Base-by-base conservation (phyloP, 208 protist species). In the Trypanosoma vivax region DNA sequence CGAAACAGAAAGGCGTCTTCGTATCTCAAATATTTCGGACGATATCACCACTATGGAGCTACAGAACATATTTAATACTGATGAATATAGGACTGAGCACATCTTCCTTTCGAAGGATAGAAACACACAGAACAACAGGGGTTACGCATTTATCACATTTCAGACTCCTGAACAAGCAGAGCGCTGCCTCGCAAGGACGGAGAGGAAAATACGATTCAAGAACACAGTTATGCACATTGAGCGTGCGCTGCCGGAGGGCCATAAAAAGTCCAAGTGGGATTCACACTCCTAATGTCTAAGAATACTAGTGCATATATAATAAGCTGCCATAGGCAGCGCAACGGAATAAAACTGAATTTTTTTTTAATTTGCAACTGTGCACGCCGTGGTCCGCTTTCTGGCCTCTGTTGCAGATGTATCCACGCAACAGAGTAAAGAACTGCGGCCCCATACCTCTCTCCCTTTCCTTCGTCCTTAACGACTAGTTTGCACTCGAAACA, bases 111-210 rank as follows among this genome's bases (percentile, higher is more conserved):
- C 76, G 0, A 70, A 35, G 11, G 80, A 88, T 52, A 71, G 50
- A 50, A 55, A 41, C 28, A 90, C 84, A 23, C 73, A 71, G 21
- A 73, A 89, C 50, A 69, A 67, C 50, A 69, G 67, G 37, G 87
- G 87, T 6, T 94, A 83, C 54, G 79, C 76, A n/a, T 94, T 90
- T 29, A 74, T 94, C 35, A 81, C 76, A 0, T 94, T 84, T 43
- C 45, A 58, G 38, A 42, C 39, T 5, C 10, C 42, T 27, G 65
- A 56, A 29, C 56, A 71, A 35, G 65, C 56, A 31, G 57, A 64
- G 6, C 47, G 53, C 0, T 61, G 55, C 34, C 56, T 71, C 24
- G 42, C 30, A 33, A 71, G 40, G 50, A 71, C 57, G 9, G 60
- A 62, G 31, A 50, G 62, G 38, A 28, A 42, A 1, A 51, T 51